These are phyloP conservation scores for Cyphellophora attinorum DNA, from an alignment of 2,329 filamentous ascomycete species.

Conservation along the genomic window DNA sequence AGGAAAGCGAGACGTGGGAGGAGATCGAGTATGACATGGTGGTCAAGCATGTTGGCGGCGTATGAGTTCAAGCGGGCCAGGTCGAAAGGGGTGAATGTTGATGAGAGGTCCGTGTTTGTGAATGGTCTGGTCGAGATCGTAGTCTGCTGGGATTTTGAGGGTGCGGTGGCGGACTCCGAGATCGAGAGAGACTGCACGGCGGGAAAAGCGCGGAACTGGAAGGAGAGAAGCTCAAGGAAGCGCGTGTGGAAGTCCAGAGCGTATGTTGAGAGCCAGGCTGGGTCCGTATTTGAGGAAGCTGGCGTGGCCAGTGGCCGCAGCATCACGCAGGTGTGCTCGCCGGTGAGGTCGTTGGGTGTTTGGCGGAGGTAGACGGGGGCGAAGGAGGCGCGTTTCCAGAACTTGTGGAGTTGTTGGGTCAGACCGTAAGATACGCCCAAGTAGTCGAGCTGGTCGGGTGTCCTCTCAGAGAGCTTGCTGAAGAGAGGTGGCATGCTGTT, in stretches of 20 bases:
- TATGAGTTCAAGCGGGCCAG: slow-evolving; percentile 92
- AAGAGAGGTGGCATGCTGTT: slow-evolving; percentile 89
- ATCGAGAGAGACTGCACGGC: slow-evolving; percentile 73
- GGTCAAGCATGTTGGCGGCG: slow-evolving; percentile 93
- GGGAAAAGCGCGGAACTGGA: slow-evolving; percentile 79
- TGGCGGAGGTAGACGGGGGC: slow-evolving; percentile 88
- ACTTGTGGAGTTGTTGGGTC: slow-evolving; percentile 78
- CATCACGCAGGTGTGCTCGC: slow-evolving; percentile 98
- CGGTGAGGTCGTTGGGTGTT: slow-evolving; percentile 90
- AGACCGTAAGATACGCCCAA: slow-evolving; percentile 92
- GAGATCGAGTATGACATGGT: slow-evolving; percentile 92
- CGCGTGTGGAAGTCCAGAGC: slow-evolving; percentile 86
- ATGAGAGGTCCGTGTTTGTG: slow-evolving; percentile 66
- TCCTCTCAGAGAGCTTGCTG: slow-evolving; percentile 73
- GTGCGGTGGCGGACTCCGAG: slow-evolving; percentile 65
- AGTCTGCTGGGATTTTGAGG: slow-evolving; percentile 44
- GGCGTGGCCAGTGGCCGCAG: slow-evolving; percentile 60
- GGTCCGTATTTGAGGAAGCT: slow-evolving; percentile 49
- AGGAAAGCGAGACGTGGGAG: slow-evolving; percentile 71
- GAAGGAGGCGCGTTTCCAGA: slow-evolving; percentile 87
- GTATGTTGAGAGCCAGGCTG: slow-evolving; percentile 81
- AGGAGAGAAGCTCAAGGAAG: slow-evolving; percentile 83
- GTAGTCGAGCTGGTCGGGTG: slow-evolving; percentile 75
- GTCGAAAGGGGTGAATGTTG: slow-evolving; percentile 77
- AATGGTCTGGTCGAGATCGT: slow-evolving; percentile 47